These are phyloP conservation scores for Polygonum maritimum DNA, from an alignment of 148 eudicot species.

Conservation along the genomic window DNA sequence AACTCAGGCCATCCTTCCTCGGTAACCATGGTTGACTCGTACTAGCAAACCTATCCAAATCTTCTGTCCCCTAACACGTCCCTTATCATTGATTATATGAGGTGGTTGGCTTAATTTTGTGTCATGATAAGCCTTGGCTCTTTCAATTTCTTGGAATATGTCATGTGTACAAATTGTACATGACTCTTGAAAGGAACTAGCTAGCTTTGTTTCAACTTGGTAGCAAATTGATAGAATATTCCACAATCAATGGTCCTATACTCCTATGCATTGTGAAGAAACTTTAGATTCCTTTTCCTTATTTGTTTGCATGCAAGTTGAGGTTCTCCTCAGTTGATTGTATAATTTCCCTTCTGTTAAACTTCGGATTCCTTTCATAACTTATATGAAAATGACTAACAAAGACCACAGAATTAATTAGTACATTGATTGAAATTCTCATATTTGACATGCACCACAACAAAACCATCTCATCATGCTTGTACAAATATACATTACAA, in stretches of 20 bases:
- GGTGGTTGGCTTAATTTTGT: background rate
- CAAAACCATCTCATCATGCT: too few species aligned
- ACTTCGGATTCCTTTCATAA: background rate
- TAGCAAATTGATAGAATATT: background rate
- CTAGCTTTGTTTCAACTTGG: background rate
- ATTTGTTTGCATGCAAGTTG: background rate
- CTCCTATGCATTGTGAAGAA: background rate
- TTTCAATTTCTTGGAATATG: background rate
- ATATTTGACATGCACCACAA: too few species aligned
- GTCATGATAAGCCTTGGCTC: background rate
- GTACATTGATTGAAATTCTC: too few species aligned
- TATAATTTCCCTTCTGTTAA: too few species aligned
- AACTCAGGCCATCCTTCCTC: too few species aligned
- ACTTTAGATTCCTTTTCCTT: background rate
- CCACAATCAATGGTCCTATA: too few species aligned
- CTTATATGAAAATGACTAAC: too few species aligned
- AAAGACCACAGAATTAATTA: too few species aligned
- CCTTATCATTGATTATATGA: background rate
- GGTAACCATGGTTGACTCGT: too few species aligned
- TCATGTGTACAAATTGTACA: background rate
- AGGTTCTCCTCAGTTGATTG: background rate
- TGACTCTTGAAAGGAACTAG: background rate
- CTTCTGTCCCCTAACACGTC: too few species aligned
- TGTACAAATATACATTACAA: too few species aligned
- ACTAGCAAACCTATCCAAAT: too few species aligned